These are phyloP conservation scores for Termitomyces sp. DNA, from an alignment of 768 basidiomycete genomes.

Conservation along the genomic window DNA sequence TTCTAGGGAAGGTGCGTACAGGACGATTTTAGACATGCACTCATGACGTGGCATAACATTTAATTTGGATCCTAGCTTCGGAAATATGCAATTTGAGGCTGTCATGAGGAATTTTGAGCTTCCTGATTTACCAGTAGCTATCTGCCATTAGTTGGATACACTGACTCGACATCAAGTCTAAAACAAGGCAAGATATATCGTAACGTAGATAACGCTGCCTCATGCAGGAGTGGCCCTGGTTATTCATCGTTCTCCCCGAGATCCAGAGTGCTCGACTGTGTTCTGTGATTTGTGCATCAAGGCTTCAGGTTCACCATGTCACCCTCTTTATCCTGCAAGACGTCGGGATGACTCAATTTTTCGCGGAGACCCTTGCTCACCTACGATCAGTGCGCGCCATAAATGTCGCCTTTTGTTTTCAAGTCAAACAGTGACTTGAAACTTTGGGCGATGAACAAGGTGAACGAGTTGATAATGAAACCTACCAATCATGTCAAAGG, in stretches of 20 bases:
- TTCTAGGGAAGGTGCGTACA: not conserved
- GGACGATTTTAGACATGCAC: too few relatives aligned
- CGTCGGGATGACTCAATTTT: not conserved
- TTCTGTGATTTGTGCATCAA: too few relatives aligned
- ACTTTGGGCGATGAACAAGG: not conserved
- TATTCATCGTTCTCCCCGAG: not conserved
- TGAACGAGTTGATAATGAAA: not conserved
- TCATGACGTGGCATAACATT: too few relatives aligned
- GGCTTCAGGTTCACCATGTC: not conserved
- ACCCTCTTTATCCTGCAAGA: not conserved
- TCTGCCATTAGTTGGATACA: too few relatives aligned
- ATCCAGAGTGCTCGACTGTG: not conserved
- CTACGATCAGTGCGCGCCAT: not conserved
- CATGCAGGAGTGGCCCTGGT: not conserved
- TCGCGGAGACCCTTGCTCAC: not conserved
- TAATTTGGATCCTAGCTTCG: too few relatives aligned
- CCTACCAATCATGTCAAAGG: not conserved
- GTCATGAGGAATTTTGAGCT: too few relatives aligned
- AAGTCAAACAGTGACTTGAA: not conserved
- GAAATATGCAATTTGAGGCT: too few relatives aligned
- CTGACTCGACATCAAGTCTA: too few relatives aligned
- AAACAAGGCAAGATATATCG: not conserved
- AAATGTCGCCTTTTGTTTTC: not conserved
- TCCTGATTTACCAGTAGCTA: too few relatives aligned
- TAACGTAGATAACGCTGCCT: not conserved